phyloP scores from a whole-genome alignment of 345 rosid species.

The Populus tremula region DNA sequence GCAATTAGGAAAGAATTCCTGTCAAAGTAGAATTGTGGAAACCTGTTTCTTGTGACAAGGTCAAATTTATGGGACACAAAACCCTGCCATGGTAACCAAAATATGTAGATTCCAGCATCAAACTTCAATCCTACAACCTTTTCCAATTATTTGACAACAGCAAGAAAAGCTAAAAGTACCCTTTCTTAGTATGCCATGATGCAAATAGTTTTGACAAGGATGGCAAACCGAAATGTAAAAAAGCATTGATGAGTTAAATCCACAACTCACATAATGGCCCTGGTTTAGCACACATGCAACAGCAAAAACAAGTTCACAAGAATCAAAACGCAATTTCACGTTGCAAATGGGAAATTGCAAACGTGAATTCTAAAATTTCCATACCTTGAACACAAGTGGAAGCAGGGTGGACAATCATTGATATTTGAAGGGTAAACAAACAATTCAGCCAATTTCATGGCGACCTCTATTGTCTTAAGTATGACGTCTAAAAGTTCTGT shows the following conservation, averaged over 20 bases:
- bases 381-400: constrained; percentile 11
- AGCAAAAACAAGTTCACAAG: neutral
- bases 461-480: constrained; percentile 5
- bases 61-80: neutral
- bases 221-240: neutral
- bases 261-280: neutral
- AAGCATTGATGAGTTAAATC: neutral
- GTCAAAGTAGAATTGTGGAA: neutral
- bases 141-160: neutral
- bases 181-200: neutral
- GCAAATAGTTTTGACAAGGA: neutral
- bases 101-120: neutral
- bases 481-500: constrained; percentile 1
- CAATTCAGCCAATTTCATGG: constrained; percentile 4
- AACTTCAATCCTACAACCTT: neutral
- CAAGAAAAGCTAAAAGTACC: neutral
- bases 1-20: neutral
- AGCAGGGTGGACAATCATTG: neutral
- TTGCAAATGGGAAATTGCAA: constrained; percentile 7
- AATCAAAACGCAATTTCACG: neutral
- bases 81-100: neutral
- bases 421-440: neutral
- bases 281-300: neutral
- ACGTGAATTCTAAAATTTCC: neutral
- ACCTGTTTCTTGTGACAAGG: neutral